A percentile compares a stretch with the other conserved stretches of the same genome.
Conservation (phyloP, 2,329 filamentous ascomycete genomes). For the Colletotrichum liriopes region DNA sequence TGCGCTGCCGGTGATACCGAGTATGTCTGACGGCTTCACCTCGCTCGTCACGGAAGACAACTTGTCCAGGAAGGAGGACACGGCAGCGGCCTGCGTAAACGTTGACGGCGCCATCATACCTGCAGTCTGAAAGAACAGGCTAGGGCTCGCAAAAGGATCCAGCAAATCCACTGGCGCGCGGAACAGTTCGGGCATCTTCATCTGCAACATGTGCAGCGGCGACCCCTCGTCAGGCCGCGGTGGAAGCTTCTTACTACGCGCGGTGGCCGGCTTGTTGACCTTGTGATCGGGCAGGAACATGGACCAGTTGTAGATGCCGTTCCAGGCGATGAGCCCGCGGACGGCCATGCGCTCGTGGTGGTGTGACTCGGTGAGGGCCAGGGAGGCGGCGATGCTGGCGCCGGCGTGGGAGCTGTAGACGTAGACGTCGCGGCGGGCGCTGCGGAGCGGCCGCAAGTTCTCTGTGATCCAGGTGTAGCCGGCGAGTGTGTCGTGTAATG, state of each 20-base stretch:
- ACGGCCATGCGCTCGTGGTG: conserved; percentile 61
- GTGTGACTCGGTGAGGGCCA: conserved; percentile 71
- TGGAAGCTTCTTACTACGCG: conserved; percentile 36
- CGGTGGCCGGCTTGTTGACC: conserved; percentile 52
- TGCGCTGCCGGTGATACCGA: conserved; percentile 9
- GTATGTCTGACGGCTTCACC: conserved; percentile 35
- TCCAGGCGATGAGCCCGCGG: conserved; percentile 69
- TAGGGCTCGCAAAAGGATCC: conserved; percentile 73
- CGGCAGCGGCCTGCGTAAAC: conserved; percentile 54
- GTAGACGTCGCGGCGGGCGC: conserved; percentile 58
- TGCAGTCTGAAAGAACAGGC: conserved; percentile 71
- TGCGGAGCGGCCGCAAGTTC: conserved; percentile 57
- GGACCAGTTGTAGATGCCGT: conserved; percentile 78
- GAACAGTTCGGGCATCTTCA: conserved; percentile 63
- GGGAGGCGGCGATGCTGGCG: conserved; percentile 69
- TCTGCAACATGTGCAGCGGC: conserved; percentile 56
- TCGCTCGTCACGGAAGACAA: conserved; percentile 43
- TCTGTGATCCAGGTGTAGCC: conserved; percentile 69
- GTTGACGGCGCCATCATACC: conserved; percentile 62
- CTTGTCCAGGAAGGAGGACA: conserved; percentile 43
- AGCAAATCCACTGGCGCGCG: conserved; percentile 65
- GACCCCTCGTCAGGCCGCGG: conserved; percentile 51
- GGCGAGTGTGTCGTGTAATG: conserved; percentile 69
- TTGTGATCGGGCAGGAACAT: conserved; percentile 70
- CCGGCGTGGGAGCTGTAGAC: conserved; percentile 73